Percentiles rank a stretch among this genome's conserved stretches.
phyloP scores from a whole-genome alignment of 768 basidiomycete species.

The Mycena belliarum region DNA sequence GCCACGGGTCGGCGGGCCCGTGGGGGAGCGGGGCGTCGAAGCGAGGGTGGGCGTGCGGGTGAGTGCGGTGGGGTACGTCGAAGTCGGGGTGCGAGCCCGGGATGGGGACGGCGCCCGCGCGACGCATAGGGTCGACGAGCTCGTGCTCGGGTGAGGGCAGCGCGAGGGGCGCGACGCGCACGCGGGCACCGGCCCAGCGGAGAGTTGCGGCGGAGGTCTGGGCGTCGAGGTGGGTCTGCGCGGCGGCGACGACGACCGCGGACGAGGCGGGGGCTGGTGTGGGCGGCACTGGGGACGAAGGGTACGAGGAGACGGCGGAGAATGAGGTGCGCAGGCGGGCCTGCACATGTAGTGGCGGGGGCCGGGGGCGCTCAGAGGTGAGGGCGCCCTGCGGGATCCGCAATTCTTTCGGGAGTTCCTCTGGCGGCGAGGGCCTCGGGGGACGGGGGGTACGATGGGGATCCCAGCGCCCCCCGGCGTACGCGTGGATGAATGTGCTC shows the following conservation, averaged over 20 bases:
- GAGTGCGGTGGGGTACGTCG: background rate
- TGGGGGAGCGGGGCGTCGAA: no score
- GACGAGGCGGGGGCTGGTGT: slow-evolving; percentile 29
- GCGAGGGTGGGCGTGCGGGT: no score
- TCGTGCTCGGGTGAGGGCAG: slow-evolving; percentile 92
- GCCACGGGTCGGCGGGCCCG: no score
- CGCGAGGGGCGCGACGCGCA: slow-evolving; percentile 83
- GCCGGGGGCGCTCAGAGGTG: slow-evolving; percentile 22
- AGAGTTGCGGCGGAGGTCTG: slow-evolving; percentile 78
- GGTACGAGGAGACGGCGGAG: slow-evolving; percentile 21
- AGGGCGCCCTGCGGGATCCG: slow-evolving; percentile 28
- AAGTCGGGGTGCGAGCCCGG: slow-evolving; percentile 57
- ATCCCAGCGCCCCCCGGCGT: slow-evolving; percentile 79
- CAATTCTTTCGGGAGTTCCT: slow-evolving; percentile 1
- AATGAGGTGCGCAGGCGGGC: slow-evolving; percentile 18
- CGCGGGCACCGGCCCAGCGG: slow-evolving; percentile 81
- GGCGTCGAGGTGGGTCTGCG: slow-evolving; percentile 44
- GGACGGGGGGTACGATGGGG: slow-evolving; percentile 68
- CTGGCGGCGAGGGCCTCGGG: slow-evolving; percentile 29
- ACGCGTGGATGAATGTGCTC: slow-evolving; percentile 75
- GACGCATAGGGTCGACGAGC: slow-evolving; percentile 86
- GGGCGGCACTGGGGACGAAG: slow-evolving; percentile 25
- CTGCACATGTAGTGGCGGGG: slow-evolving; percentile 11
- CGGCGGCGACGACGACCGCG: no score
- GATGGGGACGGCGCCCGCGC: slow-evolving; percentile 57